Conservation (phyloP, 1,139 yeast species). For the Debaryomyces coudertii region DNA sequence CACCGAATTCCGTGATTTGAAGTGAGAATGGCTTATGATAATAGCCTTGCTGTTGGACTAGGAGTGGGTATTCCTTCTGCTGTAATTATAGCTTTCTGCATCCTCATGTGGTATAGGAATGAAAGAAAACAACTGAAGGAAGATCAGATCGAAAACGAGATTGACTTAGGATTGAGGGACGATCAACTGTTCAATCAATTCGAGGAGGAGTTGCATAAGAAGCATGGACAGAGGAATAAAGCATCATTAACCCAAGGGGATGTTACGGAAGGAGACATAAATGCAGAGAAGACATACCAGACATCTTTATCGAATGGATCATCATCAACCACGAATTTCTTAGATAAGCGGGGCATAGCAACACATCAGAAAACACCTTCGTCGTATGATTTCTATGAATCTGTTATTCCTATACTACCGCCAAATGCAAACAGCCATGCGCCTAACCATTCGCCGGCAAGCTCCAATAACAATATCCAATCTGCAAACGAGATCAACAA, state of each 20-base stretch:
- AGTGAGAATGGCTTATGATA: conserved; percentile 21
- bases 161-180: conserved; percentile 44
- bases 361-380: conserved; percentile 27
- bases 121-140: conserved; percentile 37
- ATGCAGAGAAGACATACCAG: conserved; percentile 13
- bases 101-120: conserved; percentile 34
- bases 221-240: conserved; percentile 16
- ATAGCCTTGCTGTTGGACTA: conserved; percentile 42
- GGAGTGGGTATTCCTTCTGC: conserved; percentile 48
- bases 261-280: conserved; percentile 7
- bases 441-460: background rate
- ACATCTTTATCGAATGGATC: conserved; percentile 15
- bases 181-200: conserved; percentile 42
- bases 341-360: conserved; percentile 6
- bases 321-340: conserved; percentile 12
- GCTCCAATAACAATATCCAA: background rate
- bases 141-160: conserved; percentile 32
- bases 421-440: conserved; percentile 4
- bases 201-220: conserved; percentile 41
- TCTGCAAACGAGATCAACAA: background rate
- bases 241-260: conserved; percentile 8
- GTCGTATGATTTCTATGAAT: conserved; percentile 47
- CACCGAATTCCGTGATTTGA: background rate
- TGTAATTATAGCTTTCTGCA: conserved; percentile 27
- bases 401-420: conserved; percentile 46